Percentiles rank a stretch among this genome's conserved stretches.
These are phyloP conservation scores for Pouteria glomerata DNA, from an alignment of 148 eudicot species.

Conservation along the genomic window DNA sequence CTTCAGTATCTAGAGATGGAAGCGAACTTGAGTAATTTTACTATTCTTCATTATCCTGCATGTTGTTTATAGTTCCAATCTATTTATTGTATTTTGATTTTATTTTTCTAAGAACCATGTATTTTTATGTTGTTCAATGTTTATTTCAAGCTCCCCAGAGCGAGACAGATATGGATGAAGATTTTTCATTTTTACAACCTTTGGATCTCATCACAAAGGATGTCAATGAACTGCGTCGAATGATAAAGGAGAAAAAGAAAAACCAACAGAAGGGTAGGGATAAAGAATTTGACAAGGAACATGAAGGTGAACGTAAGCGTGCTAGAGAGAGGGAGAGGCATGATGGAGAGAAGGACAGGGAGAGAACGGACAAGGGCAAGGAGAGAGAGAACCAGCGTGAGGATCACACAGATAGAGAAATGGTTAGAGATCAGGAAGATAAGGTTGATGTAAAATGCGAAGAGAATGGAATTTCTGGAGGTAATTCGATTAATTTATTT, in stretches of 20 bases:
- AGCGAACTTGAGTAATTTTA: slow-evolving; percentile 63
- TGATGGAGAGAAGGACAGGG: slow-evolving; percentile 39
- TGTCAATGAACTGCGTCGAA: slow-evolving; percentile 52
- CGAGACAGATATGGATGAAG: slow-evolving; percentile 60
- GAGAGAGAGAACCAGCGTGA: slow-evolving; percentile 27
- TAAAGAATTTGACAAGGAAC: slow-evolving; percentile 36
- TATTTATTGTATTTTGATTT: background rate
- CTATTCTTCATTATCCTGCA: slow-evolving; percentile 20
- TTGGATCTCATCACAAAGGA: slow-evolving; percentile 77
- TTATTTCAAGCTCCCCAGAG: slow-evolving; percentile 34
- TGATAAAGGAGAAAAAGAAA: slow-evolving; percentile 57
- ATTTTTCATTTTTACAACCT: slow-evolving; percentile 61
- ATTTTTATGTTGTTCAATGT: slow-evolving; percentile 9
- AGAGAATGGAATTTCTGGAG: slow-evolving; percentile 29
- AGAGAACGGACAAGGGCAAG: slow-evolving; percentile 21
- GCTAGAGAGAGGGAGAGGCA: slow-evolving; percentile 32
- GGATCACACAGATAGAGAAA: slow-evolving; percentile 21
- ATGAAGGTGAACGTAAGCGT: slow-evolving; percentile 44
- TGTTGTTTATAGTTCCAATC: slow-evolving; percentile 8
- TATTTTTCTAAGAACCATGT: background rate
- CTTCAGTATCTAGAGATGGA: slow-evolving; percentile 73
- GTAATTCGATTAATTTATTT: slow-evolving; percentile 15
- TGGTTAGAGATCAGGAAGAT: slow-evolving; percentile 24
- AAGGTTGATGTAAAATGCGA: slow-evolving; percentile 26
- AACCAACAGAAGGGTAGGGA: slow-evolving; percentile 38